phyloP scores from a whole-genome alignment of 768 basidiomycete species.

The Rhodotorula babjevae region DNA sequence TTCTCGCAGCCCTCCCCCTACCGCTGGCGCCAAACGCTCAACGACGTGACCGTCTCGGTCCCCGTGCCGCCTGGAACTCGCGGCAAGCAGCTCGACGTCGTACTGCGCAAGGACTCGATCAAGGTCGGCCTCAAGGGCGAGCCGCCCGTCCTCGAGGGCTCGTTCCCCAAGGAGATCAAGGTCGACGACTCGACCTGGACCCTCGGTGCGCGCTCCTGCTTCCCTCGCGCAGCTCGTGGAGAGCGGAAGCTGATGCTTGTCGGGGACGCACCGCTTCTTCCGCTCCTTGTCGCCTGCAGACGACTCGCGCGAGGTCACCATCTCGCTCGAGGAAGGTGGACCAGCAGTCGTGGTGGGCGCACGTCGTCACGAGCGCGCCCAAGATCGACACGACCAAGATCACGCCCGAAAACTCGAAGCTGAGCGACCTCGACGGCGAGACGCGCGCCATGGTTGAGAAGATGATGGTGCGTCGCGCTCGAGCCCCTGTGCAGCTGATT shows the following conservation, averaged over 20 bases:
- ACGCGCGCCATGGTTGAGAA: slow-evolving; percentile 98
- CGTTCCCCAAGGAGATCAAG: slow-evolving; percentile 87
- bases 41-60: slow-evolving; percentile 74
- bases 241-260: too few relatives aligned
- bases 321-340: slow-evolving; percentile 82
- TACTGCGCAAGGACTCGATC: slow-evolving; percentile 75
- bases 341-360: slow-evolving; percentile 93
- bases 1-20: slow-evolving; percentile 63
- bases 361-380: slow-evolving; percentile 87
- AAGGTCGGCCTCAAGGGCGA: slow-evolving; percentile 78
- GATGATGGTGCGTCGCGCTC: slow-evolving; percentile 95
- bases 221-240: too few relatives aligned
- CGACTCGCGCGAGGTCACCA: slow-evolving; percentile 65
- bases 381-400: slow-evolving; percentile 97
- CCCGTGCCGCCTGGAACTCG: slow-evolving; percentile 84
- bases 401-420: slow-evolving; percentile 86
- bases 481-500: too few relatives aligned
- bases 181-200: slow-evolving; percentile 98
- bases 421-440: slow-evolving; percentile 92
- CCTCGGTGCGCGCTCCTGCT: slow-evolving; percentile 56
- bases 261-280: too few relatives aligned
- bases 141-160: slow-evolving; percentile 79
- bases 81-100: slow-evolving; percentile 66
- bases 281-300: slow-evolving; percentile 51
- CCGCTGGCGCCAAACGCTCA: slow-evolving; percentile 81